Base-by-base conservation (phyloP, 495 filamentous ascomycete species). In the Penicillium canariense region DNA sequence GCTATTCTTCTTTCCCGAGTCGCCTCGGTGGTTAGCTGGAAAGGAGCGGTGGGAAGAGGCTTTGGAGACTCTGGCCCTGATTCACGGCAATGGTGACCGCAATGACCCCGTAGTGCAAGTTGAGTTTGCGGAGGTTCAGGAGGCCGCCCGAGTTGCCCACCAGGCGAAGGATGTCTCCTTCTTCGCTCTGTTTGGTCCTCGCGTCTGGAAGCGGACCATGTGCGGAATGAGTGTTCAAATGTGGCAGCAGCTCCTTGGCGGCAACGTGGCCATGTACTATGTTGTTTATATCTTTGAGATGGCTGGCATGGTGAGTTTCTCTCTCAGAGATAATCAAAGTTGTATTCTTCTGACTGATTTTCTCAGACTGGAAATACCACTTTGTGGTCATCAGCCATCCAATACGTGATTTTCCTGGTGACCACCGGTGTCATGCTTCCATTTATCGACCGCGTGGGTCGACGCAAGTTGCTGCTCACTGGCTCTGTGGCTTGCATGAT, bases 361-460 rank as follows among this genome's bases (percentile, higher is more conserved):
- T 8, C 17, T 4, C 72, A 74, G 72, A 69, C 72, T 9, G 86
- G 86, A 28, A 81, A 90, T 68, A 75, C 84, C 44, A 84, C 82
- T 48, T 74, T 90, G 35, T 80, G 86, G 58, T 86, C 83, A 0
- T 87, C 85, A 1, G 82, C 82, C 11, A 80, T 90, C 42, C 87
- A 90, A 64, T 90, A 90, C 64, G 87, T 87, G 6, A 75, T 90
- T 15, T 89, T 90, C 71, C 84, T 90, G 55, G 74, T 88, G 56
- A 86, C 85, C 35, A 89, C 86, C 1, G 74, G 79, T 8, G 60
- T 84, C 48, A 85, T 85, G 61, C 87, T 86, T 65, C 82, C 87
- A 52, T 84, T 83, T 67, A 87, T 91, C 65, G 88, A 92, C 56
- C 80, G 78, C 30, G 84, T 82, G n/a, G 87, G 88, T n/a, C 85